Evolutionary conservation across 495 filamentous ascomycete species (phyloP).

Genomic region (Letharia lupina): DNA sequence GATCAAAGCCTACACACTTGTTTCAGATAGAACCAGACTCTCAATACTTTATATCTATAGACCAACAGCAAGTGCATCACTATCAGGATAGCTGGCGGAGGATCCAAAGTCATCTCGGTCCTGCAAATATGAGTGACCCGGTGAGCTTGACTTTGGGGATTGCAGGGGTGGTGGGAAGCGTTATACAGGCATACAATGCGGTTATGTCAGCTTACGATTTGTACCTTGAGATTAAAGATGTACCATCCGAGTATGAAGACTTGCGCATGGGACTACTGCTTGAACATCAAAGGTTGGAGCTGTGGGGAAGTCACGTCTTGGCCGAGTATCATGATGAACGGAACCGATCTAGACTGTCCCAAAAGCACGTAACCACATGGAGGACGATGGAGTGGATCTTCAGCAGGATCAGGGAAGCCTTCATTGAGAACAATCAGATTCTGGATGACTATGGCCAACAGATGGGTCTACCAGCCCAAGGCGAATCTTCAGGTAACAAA

Average conservation of each 20-base stretch:
- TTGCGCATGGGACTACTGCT: slow-evolving; percentile 22
- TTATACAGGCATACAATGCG: slow-evolving; percentile 20
- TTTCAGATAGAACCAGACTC: neutral
- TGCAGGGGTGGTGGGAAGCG: slow-evolving; percentile 17
- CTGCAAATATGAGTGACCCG: slow-evolving; percentile 14
- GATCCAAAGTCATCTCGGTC: neutral
- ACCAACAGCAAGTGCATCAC: neutral
- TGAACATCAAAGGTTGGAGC: slow-evolving; percentile 22
- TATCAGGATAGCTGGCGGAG: neutral
- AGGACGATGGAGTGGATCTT: slow-evolving; percentile 23
- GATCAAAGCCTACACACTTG: neutral
- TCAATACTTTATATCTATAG: neutral
- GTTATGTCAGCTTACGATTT: slow-evolving; percentile 22
- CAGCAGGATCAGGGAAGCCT: slow-evolving; percentile 18
- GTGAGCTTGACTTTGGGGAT: slow-evolving; percentile 11
- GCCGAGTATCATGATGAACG: slow-evolving; percentile 14
- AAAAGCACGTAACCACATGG: slow-evolving; percentile 18
- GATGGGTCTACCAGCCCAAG: slow-evolving; percentile 15
- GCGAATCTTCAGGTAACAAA: slow-evolving; percentile 16
- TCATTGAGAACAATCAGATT: slow-evolving; percentile 19
- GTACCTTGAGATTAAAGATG: slow-evolving; percentile 24
- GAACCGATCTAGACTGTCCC: neutral
- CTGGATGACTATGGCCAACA: slow-evolving; percentile 19
- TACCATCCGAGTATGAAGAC: slow-evolving; percentile 22
- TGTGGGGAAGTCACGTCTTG: slow-evolving; percentile 22